A percentile compares a stretch with the other conserved stretches of the same genome.
These are phyloP conservation scores for Daldinia childiae DNA, from an alignment of 495 filamentous ascomycete genomes.

Conservation along the genomic window DNA sequence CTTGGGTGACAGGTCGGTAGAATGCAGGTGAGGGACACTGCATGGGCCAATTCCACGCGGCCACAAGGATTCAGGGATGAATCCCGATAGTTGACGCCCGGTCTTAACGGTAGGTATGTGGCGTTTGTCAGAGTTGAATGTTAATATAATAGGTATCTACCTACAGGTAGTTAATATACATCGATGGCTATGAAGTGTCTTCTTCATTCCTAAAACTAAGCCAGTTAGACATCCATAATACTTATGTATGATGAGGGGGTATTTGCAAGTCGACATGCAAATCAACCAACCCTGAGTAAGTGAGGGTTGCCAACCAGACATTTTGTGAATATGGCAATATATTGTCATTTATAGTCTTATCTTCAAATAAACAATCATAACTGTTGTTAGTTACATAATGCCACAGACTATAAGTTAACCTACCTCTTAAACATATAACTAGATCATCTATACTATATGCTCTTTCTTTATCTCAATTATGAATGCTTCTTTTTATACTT, in stretches of 20 bases:
- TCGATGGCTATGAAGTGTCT: neutral
- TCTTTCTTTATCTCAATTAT: neutral
- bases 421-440: too few relatives aligned
- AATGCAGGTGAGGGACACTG: neutral
- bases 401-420: too few relatives aligned
- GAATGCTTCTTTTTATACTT: neutral
- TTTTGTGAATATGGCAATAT: neutral
- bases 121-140: neutral
- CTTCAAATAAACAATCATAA: too few relatives aligned
- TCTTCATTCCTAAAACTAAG: neutral
- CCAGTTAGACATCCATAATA: neutral
- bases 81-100: constrained; percentile 11
- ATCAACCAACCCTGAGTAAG: neutral
- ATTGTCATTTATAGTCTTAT: neutral
- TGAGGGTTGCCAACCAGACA: neutral
- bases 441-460: neutral
- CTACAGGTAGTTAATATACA: neutral
- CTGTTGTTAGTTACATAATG: too few relatives aligned
- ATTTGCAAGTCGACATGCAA: neutral
- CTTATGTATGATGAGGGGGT: neutral
- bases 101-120: constrained; percentile 15
- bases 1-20: neutral
- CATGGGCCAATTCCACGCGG: constrained; percentile 31
- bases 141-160: too few relatives aligned
- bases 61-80: constrained; percentile 31